Evolutionary conservation across 352 stramenopile species (phyloP).

Genomic region (Phytophthora crassamura): DNA sequence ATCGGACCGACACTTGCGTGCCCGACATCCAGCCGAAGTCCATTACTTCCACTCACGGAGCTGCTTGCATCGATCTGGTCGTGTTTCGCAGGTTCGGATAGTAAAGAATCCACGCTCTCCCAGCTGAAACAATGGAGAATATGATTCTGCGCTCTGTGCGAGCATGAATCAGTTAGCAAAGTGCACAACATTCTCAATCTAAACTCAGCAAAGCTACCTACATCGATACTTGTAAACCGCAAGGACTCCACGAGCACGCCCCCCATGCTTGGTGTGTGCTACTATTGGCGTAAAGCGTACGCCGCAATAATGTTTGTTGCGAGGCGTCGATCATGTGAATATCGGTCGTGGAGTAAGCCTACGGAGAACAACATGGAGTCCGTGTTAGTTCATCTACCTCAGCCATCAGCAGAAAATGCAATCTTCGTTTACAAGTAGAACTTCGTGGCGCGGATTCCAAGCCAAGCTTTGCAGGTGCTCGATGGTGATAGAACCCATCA

Average conservation of each 20-base stretch:
- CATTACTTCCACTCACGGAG: conserved; percentile 10
- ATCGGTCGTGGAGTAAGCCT: conserved; percentile 44
- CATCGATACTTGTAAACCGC: conserved; percentile 49
- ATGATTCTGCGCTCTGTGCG: conserved; percentile 26
- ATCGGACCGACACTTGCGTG: conserved; percentile 22
- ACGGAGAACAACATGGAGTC: background rate
- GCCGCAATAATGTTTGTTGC: conserved; percentile 13
- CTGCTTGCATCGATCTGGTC: conserved; percentile 26
- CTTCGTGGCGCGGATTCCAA: conserved; percentile 44
- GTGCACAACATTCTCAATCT: background rate
- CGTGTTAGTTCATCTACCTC: conserved; percentile 2
- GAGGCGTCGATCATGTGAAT: conserved; percentile 38
- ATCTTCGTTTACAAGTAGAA: conserved; percentile 38
- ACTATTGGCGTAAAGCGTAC: conserved; percentile 20
- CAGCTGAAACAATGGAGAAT: conserved; percentile 40
- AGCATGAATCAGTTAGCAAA: conserved; percentile 6
- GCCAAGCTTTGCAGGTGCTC: conserved; percentile 33
- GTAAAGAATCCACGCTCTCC: conserved; percentile 24
- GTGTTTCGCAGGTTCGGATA: conserved; percentile 14
- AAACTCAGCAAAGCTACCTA: conserved; percentile 24
- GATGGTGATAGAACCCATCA: conserved; percentile 21
- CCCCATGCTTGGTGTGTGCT: conserved; percentile 25
- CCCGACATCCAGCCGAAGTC: conserved; percentile 16
- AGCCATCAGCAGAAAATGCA: background rate
- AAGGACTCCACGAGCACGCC: conserved; percentile 52